phyloP scores from a whole-genome alignment of 257 asterid species.

The Paraleonurus japonicus region DNA sequence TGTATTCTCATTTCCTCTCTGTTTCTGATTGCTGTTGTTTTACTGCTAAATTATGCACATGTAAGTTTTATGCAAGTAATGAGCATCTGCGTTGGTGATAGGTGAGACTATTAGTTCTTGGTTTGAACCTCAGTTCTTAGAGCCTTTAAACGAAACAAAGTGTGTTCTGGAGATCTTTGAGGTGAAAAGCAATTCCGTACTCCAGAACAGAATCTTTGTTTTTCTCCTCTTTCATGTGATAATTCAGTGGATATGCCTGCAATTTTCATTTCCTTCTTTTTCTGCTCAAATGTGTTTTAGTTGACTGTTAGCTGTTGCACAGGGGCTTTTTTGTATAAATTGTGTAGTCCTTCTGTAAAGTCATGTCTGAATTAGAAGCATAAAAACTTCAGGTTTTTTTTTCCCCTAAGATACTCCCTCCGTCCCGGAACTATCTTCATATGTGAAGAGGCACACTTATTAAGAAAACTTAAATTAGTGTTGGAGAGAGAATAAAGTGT shows the following conservation, averaged over 20 bases:
- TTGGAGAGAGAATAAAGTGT: too few species aligned
- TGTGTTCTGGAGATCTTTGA: constrained; percentile 3
- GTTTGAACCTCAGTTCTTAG: background rate
- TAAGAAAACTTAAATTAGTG: too few species aligned
- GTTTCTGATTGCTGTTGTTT: background rate
- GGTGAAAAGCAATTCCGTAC: constrained; percentile 7
- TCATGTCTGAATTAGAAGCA: background rate
- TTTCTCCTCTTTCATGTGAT: constrained; percentile 4
- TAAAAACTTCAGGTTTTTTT: background rate
- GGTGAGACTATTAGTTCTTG: constrained; percentile 1
- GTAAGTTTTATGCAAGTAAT: background rate
- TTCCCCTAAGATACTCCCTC: background rate
- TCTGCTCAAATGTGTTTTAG: background rate
- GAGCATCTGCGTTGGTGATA: background rate
- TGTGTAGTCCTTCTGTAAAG: background rate
- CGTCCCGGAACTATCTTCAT: too few species aligned
- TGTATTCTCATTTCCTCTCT: background rate
- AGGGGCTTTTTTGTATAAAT: background rate
- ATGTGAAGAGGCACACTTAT: too few species aligned
- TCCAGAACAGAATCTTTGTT: background rate
- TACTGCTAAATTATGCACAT: background rate
- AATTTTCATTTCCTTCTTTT: background rate
- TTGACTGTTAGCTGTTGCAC: background rate
- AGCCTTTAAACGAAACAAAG: too few species aligned
- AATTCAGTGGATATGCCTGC: background rate